A percentile compares a stretch with the other conserved stretches of the same genome.
Evolutionary conservation across 148 eudicot genomes (phyloP).

Genomic region (Rhododendron ferrugineum): DNA sequence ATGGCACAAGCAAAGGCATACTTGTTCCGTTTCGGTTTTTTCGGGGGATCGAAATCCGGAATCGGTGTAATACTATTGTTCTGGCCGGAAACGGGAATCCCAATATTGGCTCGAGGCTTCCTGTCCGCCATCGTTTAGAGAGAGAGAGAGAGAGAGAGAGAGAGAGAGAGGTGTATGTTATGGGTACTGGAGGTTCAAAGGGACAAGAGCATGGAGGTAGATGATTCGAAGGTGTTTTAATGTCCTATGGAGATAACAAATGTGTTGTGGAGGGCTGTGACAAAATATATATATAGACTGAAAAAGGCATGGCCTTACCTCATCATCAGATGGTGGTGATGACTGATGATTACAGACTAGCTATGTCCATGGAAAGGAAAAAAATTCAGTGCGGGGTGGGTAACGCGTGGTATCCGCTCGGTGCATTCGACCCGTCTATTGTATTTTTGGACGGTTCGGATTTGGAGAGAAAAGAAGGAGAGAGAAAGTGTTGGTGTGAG

Average conservation of each 20-base stretch:
- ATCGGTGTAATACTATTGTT: not conserved
- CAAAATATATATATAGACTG: not conserved
- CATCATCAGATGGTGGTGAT: not conserved
- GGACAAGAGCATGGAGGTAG: not conserved
- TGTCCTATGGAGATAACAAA: too few species aligned
- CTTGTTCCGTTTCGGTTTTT: conserved; percentile 36
- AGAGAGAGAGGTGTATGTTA: not conserved
- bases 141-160: conserved; percentile 1
- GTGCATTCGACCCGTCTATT: too few species aligned
- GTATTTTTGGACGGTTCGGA: too few species aligned
- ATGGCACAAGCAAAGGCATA: conserved; percentile 42
- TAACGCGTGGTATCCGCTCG: accelerated
- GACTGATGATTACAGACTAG: too few species aligned
- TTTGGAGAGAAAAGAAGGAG: too few species aligned
- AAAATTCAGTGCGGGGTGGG: too few species aligned
- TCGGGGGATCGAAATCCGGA: conserved; percentile 21
- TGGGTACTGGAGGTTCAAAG: too few species aligned
- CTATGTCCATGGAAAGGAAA: too few species aligned
- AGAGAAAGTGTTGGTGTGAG: too few species aligned
- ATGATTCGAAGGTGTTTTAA: not conserved
- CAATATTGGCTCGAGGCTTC: conserved; percentile 2
- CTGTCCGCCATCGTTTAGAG: conserved; percentile 10
- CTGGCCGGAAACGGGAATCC: conserved; percentile 5
- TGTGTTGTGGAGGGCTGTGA: not conserved
- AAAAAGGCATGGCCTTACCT: not conserved